phyloP scores from a whole-genome alignment of 306 rosid genomes.

The Dicorynia guianensis region DNA sequence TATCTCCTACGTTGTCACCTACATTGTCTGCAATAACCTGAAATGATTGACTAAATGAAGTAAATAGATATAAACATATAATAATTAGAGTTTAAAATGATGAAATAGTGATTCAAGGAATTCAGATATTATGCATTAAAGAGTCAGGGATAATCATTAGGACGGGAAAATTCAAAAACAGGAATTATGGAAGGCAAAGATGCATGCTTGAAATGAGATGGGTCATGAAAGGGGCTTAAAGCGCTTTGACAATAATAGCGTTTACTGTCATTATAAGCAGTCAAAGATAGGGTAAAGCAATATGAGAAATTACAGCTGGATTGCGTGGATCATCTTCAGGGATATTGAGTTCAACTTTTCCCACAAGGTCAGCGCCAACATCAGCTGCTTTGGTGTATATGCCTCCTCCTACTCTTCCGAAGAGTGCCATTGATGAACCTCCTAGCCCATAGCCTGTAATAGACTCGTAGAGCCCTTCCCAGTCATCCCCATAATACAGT shows the following conservation, averaged over 20 bases:
- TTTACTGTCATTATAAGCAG: neutral
- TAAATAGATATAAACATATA: neutral
- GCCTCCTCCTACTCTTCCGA: conserved; percentile 83
- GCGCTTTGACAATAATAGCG: conserved; percentile 4
- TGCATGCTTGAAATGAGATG: neutral
- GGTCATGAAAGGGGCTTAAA: conserved; percentile 16
- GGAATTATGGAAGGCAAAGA: neutral
- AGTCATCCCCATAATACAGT: conserved; percentile 78
- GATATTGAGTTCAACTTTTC: conserved; percentile 68
- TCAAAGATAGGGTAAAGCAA: neutral
- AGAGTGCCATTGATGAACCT: conserved; percentile 84
- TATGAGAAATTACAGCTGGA: conserved; percentile 62
- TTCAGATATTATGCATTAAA: neutral
- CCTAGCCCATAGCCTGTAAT: conserved; percentile 80
- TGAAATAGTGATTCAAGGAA: neutral
- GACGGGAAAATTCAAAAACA: neutral
- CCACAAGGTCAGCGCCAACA: conserved; percentile 86
- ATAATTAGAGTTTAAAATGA: conserved; percentile 2
- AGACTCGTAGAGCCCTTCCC: conserved; percentile 80
- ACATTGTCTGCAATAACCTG: conserved; percentile 85
- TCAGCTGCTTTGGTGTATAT: conserved; percentile 84
- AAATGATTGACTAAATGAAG: conserved; percentile 15
- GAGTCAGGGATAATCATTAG: neutral
- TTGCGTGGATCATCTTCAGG: conserved; percentile 82
- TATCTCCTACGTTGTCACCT: conserved; percentile 82